A percentile compares a stretch with the other conserved stretches of the same genome.
Conservation (phyloP, 2,329 filamentous ascomycete genomes). For the Hypoxylon sp. region DNA sequence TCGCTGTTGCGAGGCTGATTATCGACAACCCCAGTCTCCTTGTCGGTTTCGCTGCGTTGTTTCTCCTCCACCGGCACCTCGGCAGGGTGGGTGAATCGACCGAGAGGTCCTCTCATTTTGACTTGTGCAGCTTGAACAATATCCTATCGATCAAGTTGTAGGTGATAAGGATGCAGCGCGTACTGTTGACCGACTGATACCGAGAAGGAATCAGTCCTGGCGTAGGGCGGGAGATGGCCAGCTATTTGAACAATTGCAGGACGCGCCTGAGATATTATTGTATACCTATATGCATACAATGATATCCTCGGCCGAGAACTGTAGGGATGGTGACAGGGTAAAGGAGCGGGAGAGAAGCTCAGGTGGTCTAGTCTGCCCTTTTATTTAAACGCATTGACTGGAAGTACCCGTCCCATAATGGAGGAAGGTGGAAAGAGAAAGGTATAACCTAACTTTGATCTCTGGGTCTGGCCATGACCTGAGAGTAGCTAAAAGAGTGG, state of each 20-base stretch:
- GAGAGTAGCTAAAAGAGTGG: slow-evolving; percentile 32
- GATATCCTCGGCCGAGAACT: slow-evolving; percentile 34
- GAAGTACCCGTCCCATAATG: slow-evolving; percentile 4
- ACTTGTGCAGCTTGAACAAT: slow-evolving; percentile 5
- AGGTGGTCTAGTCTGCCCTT: slow-evolving; percentile 24
- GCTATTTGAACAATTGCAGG: slow-evolving; percentile 21
- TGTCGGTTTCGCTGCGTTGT: slow-evolving; percentile 34
- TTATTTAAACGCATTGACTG: slow-evolving; percentile 22
- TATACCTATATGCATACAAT: slow-evolving; percentile 22
- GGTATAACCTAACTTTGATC: slow-evolving; percentile 31
- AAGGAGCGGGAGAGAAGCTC: slow-evolving; percentile 4
- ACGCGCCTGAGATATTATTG: slow-evolving; percentile 10
- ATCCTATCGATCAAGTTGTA: slow-evolving; percentile 1
- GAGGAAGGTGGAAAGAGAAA: slow-evolving; percentile 13
- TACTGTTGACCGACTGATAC: background rate
- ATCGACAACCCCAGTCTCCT: slow-evolving; percentile 49
- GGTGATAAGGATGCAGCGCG: background rate
- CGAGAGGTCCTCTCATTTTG: slow-evolving; percentile 47
- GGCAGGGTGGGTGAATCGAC: slow-evolving; percentile 33
- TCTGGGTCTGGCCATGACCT: slow-evolving; percentile 27
- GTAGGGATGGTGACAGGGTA: slow-evolving; percentile 13
- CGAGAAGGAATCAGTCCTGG: background rate
- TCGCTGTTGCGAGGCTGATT: slow-evolving; percentile 38
- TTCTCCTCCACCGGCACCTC: slow-evolving; percentile 52
- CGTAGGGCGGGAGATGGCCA: background rate